Evolutionary conservation across 2,329 filamentous ascomycete genomes (phyloP).

Genomic region (Corynespora cassiicola): DNA sequence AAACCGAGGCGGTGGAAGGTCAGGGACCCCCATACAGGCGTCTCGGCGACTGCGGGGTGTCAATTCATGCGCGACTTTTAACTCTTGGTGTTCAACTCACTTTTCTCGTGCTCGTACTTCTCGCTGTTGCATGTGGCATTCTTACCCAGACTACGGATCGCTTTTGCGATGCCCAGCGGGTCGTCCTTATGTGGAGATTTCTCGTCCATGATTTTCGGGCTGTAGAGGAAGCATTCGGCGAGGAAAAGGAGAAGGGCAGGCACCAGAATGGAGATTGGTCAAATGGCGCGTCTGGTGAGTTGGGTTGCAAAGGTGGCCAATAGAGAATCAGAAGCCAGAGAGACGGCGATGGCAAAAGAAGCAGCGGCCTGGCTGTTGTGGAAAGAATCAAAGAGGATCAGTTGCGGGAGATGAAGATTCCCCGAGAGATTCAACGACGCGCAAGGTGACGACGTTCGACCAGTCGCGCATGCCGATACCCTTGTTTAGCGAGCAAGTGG

Average conservation of each 20-base stretch:
- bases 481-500: not conserved
- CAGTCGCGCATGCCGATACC: constrained; percentile 1
- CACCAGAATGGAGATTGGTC: no score
- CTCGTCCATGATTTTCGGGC: no score
- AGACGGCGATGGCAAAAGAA: no score
- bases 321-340: no score
- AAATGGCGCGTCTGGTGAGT: no score
- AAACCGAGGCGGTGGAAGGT: constrained; percentile 65
- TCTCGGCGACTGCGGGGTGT: constrained; percentile 47
- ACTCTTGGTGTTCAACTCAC: constrained; percentile 49
- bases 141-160: constrained; percentile 3
- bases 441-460: constrained; percentile 10
- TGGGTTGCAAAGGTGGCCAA: no score
- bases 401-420: constrained; percentile 14
- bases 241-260: no score
- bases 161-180: no score
- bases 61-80: not conserved
- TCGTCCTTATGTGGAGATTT: no score
- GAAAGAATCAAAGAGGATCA: no score
- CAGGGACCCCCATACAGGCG: constrained; percentile 59
- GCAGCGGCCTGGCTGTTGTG: no score
- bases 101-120: constrained; percentile 24
- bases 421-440: constrained; percentile 2
- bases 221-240: no score
- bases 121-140: constrained; percentile 20